Conservation (phyloP, 108 stramenopile species). For the Chaetoceros tenuissimus region DNA sequence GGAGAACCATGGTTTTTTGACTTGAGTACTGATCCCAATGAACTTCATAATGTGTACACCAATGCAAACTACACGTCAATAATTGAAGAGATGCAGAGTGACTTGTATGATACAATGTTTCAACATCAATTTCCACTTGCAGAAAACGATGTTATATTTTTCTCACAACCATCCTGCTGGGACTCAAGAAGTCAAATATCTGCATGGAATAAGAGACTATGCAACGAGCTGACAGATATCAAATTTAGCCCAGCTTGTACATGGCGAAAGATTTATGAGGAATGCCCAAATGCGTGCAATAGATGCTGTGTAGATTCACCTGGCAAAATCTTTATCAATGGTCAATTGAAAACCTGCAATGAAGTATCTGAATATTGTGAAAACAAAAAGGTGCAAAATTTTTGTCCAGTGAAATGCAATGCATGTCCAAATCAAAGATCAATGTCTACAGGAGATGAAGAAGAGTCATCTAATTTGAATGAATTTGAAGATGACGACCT, state of each 20-base stretch:
- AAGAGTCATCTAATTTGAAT: too few relatives aligned
- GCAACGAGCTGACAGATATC: neutral
- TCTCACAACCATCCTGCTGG: neutral
- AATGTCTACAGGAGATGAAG: too few relatives aligned
- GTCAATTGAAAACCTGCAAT: neutral
- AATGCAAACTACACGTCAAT: neutral
- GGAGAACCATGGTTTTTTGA: neutral
- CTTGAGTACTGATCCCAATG: neutral
- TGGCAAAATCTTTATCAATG: neutral
- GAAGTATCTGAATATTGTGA: neutral
- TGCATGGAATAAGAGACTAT: neutral
- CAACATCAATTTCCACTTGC: neutral
- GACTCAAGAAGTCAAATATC: neutral
- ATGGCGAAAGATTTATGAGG: neutral
- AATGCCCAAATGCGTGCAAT: neutral
- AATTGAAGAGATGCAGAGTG: neutral
- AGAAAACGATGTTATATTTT: neutral
- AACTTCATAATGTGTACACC: neutral
- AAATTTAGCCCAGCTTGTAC: neutral
- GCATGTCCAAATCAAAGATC: too few relatives aligned
- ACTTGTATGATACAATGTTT: neutral
- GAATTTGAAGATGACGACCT: too few relatives aligned
- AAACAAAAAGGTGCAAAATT: neutral
- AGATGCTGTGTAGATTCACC: neutral
- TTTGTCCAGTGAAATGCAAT: neutral